These are phyloP conservation scores for Beta vulgaris DNA, from an alignment of 148 eudicot genomes.

Conservation along the genomic window DNA sequence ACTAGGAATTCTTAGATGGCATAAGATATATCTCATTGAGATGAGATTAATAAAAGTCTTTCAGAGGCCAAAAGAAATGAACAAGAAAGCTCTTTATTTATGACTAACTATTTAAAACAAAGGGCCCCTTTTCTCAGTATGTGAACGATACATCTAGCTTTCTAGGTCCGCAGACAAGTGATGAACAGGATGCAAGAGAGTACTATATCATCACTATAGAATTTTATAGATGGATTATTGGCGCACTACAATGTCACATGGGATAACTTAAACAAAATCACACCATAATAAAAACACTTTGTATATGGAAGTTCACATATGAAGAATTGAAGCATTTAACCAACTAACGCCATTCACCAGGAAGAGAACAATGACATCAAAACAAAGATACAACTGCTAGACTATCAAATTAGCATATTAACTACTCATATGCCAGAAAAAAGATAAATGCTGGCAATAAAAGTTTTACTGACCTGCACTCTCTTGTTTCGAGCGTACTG, in stretches of 20 bases:
- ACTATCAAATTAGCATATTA: not conserved
- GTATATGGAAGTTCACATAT: not conserved
- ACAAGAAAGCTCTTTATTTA: not conserved
- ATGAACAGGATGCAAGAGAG: not conserved
- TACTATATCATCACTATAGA: not conserved
- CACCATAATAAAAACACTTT: not conserved
- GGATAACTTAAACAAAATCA: not conserved
- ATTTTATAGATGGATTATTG: not conserved
- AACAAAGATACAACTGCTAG: not conserved
- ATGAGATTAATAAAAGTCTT: not conserved
- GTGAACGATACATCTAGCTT: too few relatives aligned
- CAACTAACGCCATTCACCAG: not conserved
- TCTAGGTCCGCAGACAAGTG: not conserved
- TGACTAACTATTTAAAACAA: not conserved
- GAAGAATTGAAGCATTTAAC: not conserved
- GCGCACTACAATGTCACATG: not conserved
- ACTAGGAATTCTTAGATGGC: not conserved
- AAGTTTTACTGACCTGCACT: slow-evolving; percentile 54
- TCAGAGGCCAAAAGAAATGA: too few relatives aligned
- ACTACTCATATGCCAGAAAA: not conserved
- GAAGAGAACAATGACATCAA: not conserved
- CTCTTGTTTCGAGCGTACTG: slow-evolving; percentile 95
- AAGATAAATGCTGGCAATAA: not conserved
- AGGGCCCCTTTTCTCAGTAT: not conserved
- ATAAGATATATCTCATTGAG: not conserved